phyloP scores from a whole-genome alignment of 2,329 filamentous ascomycete species.

The Mycocentrospora acerina region DNA sequence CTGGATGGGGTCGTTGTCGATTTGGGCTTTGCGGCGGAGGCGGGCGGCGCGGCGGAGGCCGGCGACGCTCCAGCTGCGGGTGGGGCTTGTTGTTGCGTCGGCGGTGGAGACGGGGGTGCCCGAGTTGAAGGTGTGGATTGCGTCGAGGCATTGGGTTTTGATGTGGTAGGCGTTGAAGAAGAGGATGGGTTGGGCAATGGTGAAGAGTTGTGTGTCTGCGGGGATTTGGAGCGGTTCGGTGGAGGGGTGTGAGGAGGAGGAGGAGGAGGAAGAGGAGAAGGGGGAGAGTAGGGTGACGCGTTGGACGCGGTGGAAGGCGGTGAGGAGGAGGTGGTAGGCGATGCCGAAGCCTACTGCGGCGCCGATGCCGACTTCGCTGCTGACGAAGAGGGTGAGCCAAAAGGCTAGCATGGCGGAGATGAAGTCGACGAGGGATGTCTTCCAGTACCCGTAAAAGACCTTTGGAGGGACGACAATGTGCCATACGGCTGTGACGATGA shows the following conservation, averaged over 20 bases:
- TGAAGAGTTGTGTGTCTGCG: constrained; percentile 57
- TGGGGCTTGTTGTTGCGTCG: constrained; percentile 42
- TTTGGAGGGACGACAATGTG: constrained; percentile 61
- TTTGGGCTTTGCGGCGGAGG: constrained; percentile 46
- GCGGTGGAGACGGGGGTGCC: constrained; percentile 42
- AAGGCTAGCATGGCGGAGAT: constrained; percentile 64
- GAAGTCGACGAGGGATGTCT: constrained; percentile 65
- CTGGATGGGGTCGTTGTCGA: constrained; percentile 38
- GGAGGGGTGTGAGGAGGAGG: constrained; percentile 8
- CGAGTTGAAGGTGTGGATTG: constrained; percentile 51
- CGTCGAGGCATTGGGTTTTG: constrained; percentile 54
- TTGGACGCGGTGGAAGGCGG: constrained; percentile 54
- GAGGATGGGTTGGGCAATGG: constrained; percentile 59
- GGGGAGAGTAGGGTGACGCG: constrained; percentile 19
- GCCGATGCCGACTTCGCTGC: constrained; percentile 62
- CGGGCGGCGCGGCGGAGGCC: constrained; percentile 51
- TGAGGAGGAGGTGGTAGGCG: constrained; percentile 57
- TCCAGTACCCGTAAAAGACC: constrained; percentile 65
- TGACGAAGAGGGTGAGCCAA: constrained; percentile 64
- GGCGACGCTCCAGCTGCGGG: constrained; percentile 58
- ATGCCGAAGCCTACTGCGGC: constrained; percentile 55
- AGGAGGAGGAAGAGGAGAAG: constrained; percentile 9
- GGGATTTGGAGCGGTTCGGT: constrained; percentile 27
- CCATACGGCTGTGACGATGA: constrained; percentile 67
- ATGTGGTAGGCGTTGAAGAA: constrained; percentile 62